Conservation (phyloP, 495 filamentous ascomycete species). For the Cudoniella acicularis region DNA sequence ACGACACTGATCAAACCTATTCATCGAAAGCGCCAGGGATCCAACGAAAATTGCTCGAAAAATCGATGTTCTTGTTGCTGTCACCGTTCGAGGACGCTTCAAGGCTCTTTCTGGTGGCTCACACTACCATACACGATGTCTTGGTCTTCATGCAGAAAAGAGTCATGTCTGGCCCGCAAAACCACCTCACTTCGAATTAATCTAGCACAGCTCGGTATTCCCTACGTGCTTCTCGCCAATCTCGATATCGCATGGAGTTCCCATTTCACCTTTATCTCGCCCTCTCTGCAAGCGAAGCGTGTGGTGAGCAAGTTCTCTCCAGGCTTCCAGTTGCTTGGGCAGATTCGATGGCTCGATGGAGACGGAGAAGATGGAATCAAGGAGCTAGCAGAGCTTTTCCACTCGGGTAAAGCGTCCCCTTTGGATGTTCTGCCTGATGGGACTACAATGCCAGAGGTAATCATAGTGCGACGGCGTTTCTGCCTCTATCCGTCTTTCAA, state of each 20-base stretch:
- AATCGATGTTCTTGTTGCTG: too few species aligned
- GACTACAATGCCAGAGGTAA: neutral
- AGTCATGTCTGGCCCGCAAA: too few species aligned
- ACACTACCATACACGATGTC: too few species aligned
- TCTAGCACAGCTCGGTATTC: slow-evolving; percentile 2
- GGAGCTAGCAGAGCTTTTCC: neutral
- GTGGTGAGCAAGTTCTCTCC: neutral
- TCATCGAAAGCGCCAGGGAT: too few species aligned
- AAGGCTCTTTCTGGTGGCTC: too few species aligned
- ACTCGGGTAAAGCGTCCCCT: neutral
- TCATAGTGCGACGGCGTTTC: neutral
- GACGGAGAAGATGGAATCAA: neutral
- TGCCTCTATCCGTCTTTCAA: too few species aligned
- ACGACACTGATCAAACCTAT: too few species aligned
- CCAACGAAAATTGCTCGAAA: too few species aligned
- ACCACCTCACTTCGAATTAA: slow-evolving; percentile 1
- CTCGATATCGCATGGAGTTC: neutral
- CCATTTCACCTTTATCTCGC: neutral
- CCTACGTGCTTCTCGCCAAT: neutral
- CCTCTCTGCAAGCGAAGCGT: neutral
- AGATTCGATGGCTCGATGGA: neutral
- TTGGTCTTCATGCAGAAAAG: too few species aligned
- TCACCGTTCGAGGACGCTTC: too few species aligned
- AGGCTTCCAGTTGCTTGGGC: slow-evolving; percentile 1
- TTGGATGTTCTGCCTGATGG: neutral